A percentile compares a stretch with the other conserved stretches of the same genome.
These are phyloP conservation scores for Cornus florida DNA, from an alignment of 148 eudicot genomes.

Conservation along the genomic window DNA sequence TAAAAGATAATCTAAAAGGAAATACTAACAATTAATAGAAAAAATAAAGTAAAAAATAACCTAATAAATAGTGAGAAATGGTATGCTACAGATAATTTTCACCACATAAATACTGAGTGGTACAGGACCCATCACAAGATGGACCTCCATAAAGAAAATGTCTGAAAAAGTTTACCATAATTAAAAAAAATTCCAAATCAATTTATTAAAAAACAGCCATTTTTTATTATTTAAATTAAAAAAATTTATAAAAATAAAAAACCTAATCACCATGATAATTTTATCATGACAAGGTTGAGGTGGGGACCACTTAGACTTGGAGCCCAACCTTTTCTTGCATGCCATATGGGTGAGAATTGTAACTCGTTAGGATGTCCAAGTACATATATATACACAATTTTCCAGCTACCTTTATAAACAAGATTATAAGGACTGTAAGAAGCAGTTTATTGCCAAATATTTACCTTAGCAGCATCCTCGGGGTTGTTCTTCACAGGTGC, in stretches of 20 bases:
- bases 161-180: not conserved
- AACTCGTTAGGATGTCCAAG: no score
- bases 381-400: no score
- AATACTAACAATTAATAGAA: not conserved
- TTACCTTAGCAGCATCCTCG: conserved; percentile 98
- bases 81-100: not conserved
- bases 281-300: not conserved
- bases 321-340: not conserved
- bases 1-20: not conserved
- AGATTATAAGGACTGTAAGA: not conserved
- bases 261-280: not conserved
- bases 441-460: not conserved
- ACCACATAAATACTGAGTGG: no score
- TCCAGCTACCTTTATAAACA: not conserved
- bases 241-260: not conserved
- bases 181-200: not conserved
- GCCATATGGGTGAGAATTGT: not conserved
- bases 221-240: not conserved
- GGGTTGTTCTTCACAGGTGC: conserved; percentile 99
- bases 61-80: no score
- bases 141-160: not conserved
- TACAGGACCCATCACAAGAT: no score
- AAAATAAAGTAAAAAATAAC: not conserved
- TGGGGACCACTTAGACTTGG: not conserved
- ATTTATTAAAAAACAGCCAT: not conserved